These are phyloP conservation scores for Kalmusia sp. DNA, from an alignment of 2,329 filamentous ascomycete genomes.

Conservation along the genomic window DNA sequence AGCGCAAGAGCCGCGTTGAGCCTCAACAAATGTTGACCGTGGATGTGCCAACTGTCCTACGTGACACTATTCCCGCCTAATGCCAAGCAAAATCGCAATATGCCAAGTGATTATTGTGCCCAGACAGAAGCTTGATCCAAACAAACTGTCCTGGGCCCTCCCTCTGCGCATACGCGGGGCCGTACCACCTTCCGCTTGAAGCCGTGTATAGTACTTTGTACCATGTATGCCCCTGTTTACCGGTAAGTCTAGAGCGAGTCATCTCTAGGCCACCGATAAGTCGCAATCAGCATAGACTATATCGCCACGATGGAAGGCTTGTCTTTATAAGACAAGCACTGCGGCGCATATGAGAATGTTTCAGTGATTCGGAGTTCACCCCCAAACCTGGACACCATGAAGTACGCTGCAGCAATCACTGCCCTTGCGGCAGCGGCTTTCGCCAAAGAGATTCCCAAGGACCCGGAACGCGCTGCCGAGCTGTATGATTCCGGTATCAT, in stretches of 20 bases:
- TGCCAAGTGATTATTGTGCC: slow-evolving; percentile 8
- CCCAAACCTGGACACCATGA: slow-evolving; percentile 17
- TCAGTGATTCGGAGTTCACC: background rate
- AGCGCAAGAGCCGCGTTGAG: background rate
- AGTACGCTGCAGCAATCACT: slow-evolving; percentile 17
- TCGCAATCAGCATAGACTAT: slow-evolving; percentile 3
- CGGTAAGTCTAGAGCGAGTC: slow-evolving; percentile 10
- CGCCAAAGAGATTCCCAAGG: slow-evolving; percentile 27
- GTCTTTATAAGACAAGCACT: slow-evolving; percentile 10
- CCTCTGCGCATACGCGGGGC: background rate
- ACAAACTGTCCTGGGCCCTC: slow-evolving; percentile 1
- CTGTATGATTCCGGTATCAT: slow-evolving; percentile 40
- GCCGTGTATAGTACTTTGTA: slow-evolving; percentile 1
- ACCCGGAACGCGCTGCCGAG: slow-evolving; percentile 25
- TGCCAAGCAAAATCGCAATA: slow-evolving; percentile 11
- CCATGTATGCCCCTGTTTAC: background rate
- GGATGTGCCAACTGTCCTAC: background rate
- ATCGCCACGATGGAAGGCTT: slow-evolving; percentile 3
- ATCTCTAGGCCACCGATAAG: background rate
- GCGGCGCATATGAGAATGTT: slow-evolving; percentile 7
- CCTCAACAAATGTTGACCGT: background rate
- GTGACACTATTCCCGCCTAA: background rate
- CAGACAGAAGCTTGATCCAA: slow-evolving; percentile 8
- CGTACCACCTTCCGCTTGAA: slow-evolving; percentile 10
- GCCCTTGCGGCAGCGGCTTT: slow-evolving; percentile 21